These are phyloP conservation scores for Leccinum cinnamomeum DNA, from an alignment of 1,284 basidiomycete genomes.

Conservation along the genomic window DNA sequence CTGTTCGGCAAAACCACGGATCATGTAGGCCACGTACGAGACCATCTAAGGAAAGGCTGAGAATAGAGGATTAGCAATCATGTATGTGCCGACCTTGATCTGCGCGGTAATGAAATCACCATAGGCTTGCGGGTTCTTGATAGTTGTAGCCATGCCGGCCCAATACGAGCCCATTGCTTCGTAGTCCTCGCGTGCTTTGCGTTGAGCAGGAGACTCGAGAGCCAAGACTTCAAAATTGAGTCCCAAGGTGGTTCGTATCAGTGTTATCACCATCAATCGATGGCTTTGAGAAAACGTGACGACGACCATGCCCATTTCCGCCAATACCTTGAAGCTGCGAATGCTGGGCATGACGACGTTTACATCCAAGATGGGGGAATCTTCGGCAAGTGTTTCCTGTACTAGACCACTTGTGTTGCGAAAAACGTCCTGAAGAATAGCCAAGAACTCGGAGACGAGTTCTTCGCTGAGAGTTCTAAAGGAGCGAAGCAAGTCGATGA, in stretches of 20 bases:
- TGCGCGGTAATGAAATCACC: constrained; percentile 91
- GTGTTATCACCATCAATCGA: constrained; percentile 65
- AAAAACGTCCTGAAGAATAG: constrained; percentile 76
- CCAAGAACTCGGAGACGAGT: constrained; percentile 78
- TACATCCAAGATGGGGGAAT: constrained; percentile 54
- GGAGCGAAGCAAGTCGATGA: constrained; percentile 79
- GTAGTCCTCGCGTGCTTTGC: constrained; percentile 76
- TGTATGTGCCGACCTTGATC: constrained; percentile 67
- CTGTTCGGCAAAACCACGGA: constrained; percentile 71
- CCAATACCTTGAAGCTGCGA: constrained; percentile 92
- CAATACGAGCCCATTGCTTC: constrained; percentile 77
- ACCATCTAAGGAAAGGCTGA: constrained; percentile 60
- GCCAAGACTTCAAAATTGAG: constrained; percentile 76
- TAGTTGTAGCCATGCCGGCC: constrained; percentile 80
- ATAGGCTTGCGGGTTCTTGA: constrained; percentile 80
- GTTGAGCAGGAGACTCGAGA: constrained; percentile 87
- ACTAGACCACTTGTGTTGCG: constrained; percentile 77
- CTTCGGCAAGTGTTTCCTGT: constrained; percentile 71
- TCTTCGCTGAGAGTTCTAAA: constrained; percentile 78
- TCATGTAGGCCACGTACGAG: constrained; percentile 91
- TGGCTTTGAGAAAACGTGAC: constrained; percentile 89
- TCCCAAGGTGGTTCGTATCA: constrained; percentile 74
- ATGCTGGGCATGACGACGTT: constrained; percentile 67
- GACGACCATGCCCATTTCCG: constrained; percentile 93
- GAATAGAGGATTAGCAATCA: neutral